Conservation (phyloP, 306 rosid species). For the Cajanus cajan region DNA sequence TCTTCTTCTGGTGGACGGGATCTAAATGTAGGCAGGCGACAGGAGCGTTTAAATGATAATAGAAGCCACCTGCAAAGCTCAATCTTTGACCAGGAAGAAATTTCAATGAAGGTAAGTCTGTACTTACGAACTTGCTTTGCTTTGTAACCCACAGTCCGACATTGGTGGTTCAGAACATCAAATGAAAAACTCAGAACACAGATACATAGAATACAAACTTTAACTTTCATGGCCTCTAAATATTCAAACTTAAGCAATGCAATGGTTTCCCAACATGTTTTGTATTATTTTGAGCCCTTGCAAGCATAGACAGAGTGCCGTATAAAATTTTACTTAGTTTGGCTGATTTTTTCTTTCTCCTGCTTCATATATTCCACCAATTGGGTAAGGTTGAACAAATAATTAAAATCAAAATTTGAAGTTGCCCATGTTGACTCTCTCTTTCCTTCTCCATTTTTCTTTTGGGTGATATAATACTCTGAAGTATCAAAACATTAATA, state of each 20-base stretch:
- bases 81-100: slow-evolving; percentile 42
- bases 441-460: no score
- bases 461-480: no score
- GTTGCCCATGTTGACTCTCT: no score
- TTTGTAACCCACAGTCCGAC: slow-evolving; percentile 8
- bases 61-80: slow-evolving; percentile 42
- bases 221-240: not conserved
- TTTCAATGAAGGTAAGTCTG: slow-evolving; percentile 64
- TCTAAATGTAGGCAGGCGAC: slow-evolving; percentile 45
- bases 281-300: not conserved
- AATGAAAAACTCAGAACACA: not conserved
- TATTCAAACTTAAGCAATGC: not conserved
- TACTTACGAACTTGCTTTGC: slow-evolving; percentile 24
- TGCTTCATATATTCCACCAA: no score
- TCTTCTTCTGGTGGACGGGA: slow-evolving; percentile 47
- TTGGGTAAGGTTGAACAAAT: no score
- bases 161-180: not conserved
- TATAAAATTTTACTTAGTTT: no score
- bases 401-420: no score
- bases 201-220: not conserved
- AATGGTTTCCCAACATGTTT: not conserved
- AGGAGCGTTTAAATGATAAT: slow-evolving; percentile 35
- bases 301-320: no score
- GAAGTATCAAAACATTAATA: no score
- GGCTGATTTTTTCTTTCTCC: no score